Conservation (phyloP, 83 land plant genomes). For the Larix sibirica region DNA sequence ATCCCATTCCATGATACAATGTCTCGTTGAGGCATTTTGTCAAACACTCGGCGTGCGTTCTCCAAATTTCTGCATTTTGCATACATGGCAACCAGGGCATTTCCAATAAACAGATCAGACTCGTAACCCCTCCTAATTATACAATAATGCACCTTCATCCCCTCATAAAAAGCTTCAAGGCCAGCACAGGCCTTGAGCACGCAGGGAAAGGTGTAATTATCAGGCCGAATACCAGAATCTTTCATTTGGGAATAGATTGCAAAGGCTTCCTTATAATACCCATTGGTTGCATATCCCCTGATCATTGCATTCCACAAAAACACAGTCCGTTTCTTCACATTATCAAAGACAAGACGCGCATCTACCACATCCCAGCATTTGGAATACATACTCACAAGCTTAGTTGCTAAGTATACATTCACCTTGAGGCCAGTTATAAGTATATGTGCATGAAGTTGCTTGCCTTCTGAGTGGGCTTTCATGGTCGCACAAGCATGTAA, state of each 20-base stretch:
- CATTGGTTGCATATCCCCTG: constrained; percentile 34
- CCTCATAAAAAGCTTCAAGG: constrained; percentile 16
- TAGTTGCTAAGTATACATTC: constrained; percentile 12
- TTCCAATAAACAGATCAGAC: constrained; percentile 34
- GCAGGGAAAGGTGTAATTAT: constrained; percentile 45
- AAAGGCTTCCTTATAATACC: constrained; percentile 22
- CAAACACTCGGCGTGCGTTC: constrained; percentile 34
- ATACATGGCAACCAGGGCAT: constrained; percentile 44
- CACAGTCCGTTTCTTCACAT: constrained; percentile 26
- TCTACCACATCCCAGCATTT: constrained; percentile 16
- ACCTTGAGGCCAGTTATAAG: neutral
- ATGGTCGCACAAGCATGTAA: neutral
- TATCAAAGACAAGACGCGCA: constrained; percentile 49
- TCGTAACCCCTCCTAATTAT: constrained; percentile 28
- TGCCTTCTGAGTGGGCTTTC: constrained; percentile 8
- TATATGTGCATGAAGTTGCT: constrained; percentile 10
- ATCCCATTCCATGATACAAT: constrained; percentile 52
- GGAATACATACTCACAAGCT: constrained; percentile 50
- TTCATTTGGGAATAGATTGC: constrained; percentile 17
- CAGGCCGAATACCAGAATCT: constrained; percentile 22
- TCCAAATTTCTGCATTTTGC: constrained; percentile 41
- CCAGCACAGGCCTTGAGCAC: constrained; percentile 43
- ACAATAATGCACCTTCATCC: constrained; percentile 35
- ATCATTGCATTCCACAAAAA: constrained; percentile 64
- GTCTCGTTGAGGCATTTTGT: constrained; percentile 37